phyloP scores from a whole-genome alignment of 2,329 filamentous ascomycete genomes.

The Elsinoe arachidis region DNA sequence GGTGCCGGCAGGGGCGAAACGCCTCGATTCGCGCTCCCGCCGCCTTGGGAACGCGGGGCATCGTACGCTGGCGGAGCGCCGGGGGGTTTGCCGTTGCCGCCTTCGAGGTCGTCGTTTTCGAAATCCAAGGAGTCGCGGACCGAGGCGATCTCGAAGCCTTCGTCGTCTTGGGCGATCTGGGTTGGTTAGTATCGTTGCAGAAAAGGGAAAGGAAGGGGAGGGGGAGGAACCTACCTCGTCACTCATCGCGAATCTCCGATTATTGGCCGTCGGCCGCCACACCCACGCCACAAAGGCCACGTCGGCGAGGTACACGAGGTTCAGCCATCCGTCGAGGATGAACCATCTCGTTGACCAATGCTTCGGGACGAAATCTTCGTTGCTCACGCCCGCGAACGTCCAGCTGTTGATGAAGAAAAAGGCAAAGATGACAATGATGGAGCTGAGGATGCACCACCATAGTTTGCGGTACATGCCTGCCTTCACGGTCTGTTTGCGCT shows the following conservation, averaged over 20 bases:
- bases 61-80: conserved; percentile 20
- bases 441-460: conserved; percentile 93
- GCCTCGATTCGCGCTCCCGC: conserved; percentile 25
- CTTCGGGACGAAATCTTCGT: conserved; percentile 84
- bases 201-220: neutral
- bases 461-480: conserved; percentile 95
- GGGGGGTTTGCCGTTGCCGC: conserved; percentile 23
- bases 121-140: conserved; percentile 69
- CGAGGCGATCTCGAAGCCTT: conserved; percentile 93
- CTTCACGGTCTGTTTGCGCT: conserved; percentile 89
- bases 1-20: conserved; percentile 46
- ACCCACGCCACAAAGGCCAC: conserved; percentile 90
- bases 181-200: neutral
- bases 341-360: conserved; percentile 99
- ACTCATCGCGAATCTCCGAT: conserved; percentile 95
- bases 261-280: conserved; percentile 94
- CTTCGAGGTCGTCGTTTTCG: conserved; percentile 41
- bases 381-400: conserved; percentile 75
- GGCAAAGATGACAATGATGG: conserved; percentile 89
- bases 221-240: conserved; percentile 58
- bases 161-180: conserved; percentile 89
- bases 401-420: conserved; percentile 99
- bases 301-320: conserved; percentile 90
- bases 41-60: conserved; percentile 4
- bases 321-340: conserved; percentile 92